Percentiles rank a stretch among this genome's conserved stretches.
Evolutionary conservation across 2,329 filamentous ascomycete species (phyloP).

Genomic region (Exophiala sp.): DNA sequence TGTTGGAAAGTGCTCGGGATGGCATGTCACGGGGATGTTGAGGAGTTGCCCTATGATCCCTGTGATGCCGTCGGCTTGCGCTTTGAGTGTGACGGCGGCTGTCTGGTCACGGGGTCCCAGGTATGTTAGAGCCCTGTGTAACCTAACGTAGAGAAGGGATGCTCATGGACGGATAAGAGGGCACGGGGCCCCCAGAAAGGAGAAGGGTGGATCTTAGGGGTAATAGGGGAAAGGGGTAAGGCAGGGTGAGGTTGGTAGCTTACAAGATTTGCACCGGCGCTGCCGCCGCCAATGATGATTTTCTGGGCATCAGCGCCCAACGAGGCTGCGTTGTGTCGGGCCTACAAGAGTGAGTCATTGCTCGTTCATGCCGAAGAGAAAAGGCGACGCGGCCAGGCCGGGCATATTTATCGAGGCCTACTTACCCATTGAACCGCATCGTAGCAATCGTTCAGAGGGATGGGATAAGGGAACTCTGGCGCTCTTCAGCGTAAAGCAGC

Average conservation of each 20-base stretch:
- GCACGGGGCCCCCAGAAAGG: too few relatives aligned
- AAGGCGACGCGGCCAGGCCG: too few relatives aligned
- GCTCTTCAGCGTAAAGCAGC: neutral
- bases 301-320: constrained; percentile 39
- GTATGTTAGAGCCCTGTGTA: too few relatives aligned
- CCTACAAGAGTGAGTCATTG: too few relatives aligned
- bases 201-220: too few relatives aligned
- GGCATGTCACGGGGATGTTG: constrained; percentile 35
- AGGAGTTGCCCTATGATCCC: constrained; percentile 44
- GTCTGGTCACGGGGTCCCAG: constrained; percentile 20
- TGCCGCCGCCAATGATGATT: constrained; percentile 46
- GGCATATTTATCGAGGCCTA: neutral
- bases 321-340: constrained; percentile 36
- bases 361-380: too few relatives aligned
- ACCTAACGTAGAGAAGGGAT: too few relatives aligned
- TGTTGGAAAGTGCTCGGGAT: constrained; percentile 4
- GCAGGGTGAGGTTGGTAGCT: too few relatives aligned
- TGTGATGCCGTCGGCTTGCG: constrained; percentile 31
- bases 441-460: constrained; percentile 15
- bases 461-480: constrained; percentile 15
- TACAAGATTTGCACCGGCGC: constrained; percentile 37
- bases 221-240: too few relatives aligned
- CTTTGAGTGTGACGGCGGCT: constrained; percentile 32
- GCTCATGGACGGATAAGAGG: too few relatives aligned
- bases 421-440: constrained; percentile 15